Conservation (phyloP, 352 stramenopile genomes). For the Phytophthora pisi region DNA sequence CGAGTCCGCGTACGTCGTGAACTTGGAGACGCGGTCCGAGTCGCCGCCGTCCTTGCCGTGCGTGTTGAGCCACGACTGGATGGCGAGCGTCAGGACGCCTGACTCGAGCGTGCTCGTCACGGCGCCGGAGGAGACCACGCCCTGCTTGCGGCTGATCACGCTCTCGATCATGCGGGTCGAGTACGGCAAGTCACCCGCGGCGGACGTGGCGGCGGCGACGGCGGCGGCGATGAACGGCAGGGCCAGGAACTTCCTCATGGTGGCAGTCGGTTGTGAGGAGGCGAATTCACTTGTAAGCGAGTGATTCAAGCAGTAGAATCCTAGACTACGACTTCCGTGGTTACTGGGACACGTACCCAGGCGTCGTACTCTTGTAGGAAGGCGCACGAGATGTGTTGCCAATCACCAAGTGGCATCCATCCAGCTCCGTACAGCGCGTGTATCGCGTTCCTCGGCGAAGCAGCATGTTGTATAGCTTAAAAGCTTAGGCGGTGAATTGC, state of each 20-base stretch:
- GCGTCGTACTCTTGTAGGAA: slow-evolving; percentile 27
- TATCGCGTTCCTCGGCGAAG: too few relatives aligned
- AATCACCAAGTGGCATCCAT: slow-evolving; percentile 11
- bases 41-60: slow-evolving; percentile 15
- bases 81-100: slow-evolving; percentile 31
- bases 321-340: neutral
- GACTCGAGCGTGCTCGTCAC: slow-evolving; percentile 36
- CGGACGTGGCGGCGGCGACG: slow-evolving; percentile 9
- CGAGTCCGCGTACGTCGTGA: slow-evolving; percentile 27
- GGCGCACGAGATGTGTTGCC: slow-evolving; percentile 28
- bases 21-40: slow-evolving; percentile 25
- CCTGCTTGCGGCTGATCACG: slow-evolving; percentile 36
- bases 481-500: too few relatives aligned
- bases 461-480: too few relatives aligned
- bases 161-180: slow-evolving; percentile 39
- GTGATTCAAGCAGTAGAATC: neutral
- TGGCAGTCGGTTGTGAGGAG: neutral
- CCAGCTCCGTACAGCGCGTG: neutral
- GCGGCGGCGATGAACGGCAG: slow-evolving; percentile 18
- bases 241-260: slow-evolving; percentile 23
- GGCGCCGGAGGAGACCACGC: slow-evolving; percentile 33
- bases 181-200: slow-evolving; percentile 19
- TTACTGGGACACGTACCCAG: neutral
- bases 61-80: slow-evolving; percentile 33
- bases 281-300: neutral